These are phyloP conservation scores for Pseudocercospora musae DNA, from an alignment of 2,329 filamentous ascomycete species.

Conservation along the genomic window DNA sequence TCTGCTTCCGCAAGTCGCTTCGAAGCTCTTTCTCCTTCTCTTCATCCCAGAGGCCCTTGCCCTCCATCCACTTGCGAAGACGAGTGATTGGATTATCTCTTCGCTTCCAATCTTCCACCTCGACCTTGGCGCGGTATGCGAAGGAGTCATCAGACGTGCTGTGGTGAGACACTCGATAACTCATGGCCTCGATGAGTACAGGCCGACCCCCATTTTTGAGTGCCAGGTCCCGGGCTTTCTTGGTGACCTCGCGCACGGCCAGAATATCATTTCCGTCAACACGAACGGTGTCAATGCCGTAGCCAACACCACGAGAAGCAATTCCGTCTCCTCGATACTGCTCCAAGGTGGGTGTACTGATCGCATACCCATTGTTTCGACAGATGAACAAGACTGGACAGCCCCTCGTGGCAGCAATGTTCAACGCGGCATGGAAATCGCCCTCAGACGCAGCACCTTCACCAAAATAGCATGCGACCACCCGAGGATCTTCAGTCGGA, in stretches of 20 bases:
- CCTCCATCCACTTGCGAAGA: constrained; percentile 86
- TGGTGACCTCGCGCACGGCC: constrained; percentile 77
- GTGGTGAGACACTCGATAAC: constrained; percentile 96
- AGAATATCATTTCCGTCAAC: constrained; percentile 95
- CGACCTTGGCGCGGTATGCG: constrained; percentile 86
- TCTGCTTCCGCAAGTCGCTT: constrained; percentile 64
- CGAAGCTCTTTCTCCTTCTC: constrained; percentile 71
- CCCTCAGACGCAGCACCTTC: constrained; percentile 88
- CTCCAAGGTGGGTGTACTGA: constrained; percentile 82
- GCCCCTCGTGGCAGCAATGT: constrained; percentile 84
- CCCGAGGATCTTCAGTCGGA: constrained; percentile 62
- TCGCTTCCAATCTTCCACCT: constrained; percentile 92
- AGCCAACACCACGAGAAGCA: constrained; percentile 78
- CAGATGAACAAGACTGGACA: constrained; percentile 88
- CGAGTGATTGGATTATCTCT: constrained; percentile 85
- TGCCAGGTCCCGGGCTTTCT: constrained; percentile 72
- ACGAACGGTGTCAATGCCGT: constrained; percentile 89
- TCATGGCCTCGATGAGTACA: constrained; percentile 91
- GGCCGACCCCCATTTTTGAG: constrained; percentile 76
- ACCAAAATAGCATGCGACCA: constrained; percentile 83
- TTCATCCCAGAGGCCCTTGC: constrained; percentile 79
- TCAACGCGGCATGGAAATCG: constrained; percentile 86
- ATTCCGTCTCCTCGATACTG: constrained; percentile 92
- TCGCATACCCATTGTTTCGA: constrained; percentile 89
- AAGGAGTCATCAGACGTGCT: constrained; percentile 97